Percentiles rank a stretch among this genome's conserved stretches.
These are phyloP conservation scores for Phylloporus scabripes DNA, from an alignment of 768 basidiomycete species.

Conservation along the genomic window DNA sequence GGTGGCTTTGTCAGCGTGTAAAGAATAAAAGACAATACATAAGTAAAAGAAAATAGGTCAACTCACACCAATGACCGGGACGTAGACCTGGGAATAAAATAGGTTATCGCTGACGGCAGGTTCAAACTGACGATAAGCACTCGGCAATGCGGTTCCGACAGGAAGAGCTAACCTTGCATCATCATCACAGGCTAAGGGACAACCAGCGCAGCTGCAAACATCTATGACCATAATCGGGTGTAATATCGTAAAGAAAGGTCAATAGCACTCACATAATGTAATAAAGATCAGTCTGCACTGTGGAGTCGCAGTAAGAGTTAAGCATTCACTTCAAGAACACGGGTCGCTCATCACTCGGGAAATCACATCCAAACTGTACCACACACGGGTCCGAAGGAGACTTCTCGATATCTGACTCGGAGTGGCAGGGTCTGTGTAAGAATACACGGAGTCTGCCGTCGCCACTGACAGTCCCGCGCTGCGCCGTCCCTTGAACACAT, in stretches of 20 bases:
- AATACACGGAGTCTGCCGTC: neutral
- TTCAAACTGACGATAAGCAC: no score
- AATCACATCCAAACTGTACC: neutral
- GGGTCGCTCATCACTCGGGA: neutral
- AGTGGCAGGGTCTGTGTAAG: neutral
- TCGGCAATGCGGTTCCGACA: no score
- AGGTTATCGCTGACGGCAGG: no score
- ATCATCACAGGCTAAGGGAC: neutral
- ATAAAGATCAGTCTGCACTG: no score
- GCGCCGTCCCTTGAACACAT: conserved; percentile 6
- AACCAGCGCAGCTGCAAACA: neutral
- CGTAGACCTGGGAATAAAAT: no score
- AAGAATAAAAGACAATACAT: no score
- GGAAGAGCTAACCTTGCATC: no score
- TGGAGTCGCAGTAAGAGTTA: no score
- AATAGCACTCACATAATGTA: neutral
- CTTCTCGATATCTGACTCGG: neutral
- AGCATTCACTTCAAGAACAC: neutral
- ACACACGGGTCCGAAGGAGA: neutral
- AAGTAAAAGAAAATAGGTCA: no score
- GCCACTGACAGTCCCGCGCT: neutral
- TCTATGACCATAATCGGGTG: neutral
- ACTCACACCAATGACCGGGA: no score
- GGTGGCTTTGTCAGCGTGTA: no score
- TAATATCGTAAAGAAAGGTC: neutral